A percentile compares a stretch with the other conserved stretches of the same genome.
These are phyloP conservation scores for Alternaria infectoria DNA, from an alignment of 2,329 filamentous ascomycete species.

Conservation along the genomic window DNA sequence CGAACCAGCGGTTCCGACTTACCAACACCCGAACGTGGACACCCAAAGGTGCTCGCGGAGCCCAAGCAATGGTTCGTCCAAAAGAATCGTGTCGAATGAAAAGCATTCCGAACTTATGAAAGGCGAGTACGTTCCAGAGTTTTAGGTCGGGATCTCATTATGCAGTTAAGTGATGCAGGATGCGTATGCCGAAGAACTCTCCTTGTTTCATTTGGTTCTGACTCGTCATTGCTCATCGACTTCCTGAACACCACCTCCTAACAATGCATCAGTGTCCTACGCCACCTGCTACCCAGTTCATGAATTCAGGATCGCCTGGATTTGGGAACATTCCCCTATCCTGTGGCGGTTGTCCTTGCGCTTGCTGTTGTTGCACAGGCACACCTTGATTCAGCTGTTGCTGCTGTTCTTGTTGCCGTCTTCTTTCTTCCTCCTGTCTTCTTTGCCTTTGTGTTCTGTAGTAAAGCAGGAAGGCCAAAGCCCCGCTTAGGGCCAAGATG, in stretches of 20 bases:
- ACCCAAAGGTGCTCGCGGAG: neutral
- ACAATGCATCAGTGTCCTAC: conserved; percentile 61
- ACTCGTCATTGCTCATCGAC: neutral
- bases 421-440: conserved; percentile 51
- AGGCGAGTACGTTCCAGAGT: neutral
- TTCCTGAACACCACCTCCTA: neutral
- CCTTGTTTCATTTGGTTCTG: neutral
- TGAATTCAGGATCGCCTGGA: conserved; percentile 70
- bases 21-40: neutral
- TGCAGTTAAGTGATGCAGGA: neutral
- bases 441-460: conserved; percentile 72
- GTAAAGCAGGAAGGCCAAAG: conserved; percentile 79
- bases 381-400: conserved; percentile 36
- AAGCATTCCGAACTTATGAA: neutral
- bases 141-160: neutral
- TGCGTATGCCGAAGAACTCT: neutral
- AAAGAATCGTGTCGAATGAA: neutral
- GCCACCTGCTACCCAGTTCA: conserved; percentile 71
- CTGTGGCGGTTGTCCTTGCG: conserved; percentile 37
- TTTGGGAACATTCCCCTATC: conserved; percentile 68
- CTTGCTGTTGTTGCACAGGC: conserved; percentile 31
- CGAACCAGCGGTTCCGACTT: neutral
- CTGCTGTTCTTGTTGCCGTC: conserved; percentile 36
- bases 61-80: neutral
- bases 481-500: conserved; percentile 78